These are phyloP conservation scores for Panaeolus papilionaceus DNA, from an alignment of 768 basidiomycete species.

Conservation along the genomic window DNA sequence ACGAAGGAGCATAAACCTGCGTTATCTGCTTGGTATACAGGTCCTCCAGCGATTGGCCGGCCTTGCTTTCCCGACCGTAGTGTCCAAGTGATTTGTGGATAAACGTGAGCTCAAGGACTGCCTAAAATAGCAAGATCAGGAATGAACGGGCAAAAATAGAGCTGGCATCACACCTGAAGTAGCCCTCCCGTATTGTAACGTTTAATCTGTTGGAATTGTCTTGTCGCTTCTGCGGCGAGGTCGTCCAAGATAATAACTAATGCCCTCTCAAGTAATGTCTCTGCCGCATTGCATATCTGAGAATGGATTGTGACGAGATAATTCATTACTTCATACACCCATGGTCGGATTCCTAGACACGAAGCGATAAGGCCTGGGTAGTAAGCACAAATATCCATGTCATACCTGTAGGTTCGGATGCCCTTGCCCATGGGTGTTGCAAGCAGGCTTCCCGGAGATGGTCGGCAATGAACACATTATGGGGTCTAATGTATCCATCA, in stretches of 20 bases:
- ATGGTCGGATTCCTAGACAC: slow-evolving; percentile 81
- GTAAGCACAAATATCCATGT: slow-evolving; percentile 16
- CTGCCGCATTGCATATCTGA: slow-evolving; percentile 81
- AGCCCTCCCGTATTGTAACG: slow-evolving; percentile 98
- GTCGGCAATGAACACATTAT: slow-evolving; percentile 61
- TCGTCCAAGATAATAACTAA: slow-evolving; percentile 81
- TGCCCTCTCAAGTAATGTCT: slow-evolving; percentile 77
- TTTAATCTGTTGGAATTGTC: slow-evolving; percentile 83
- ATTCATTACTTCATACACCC: slow-evolving; percentile 88
- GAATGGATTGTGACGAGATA: slow-evolving; percentile 91
- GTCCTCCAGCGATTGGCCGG: slow-evolving; percentile 84
- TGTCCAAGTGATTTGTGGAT: slow-evolving; percentile 94
- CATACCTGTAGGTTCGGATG: slow-evolving; percentile 86
- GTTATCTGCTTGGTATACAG: slow-evolving; percentile 90
- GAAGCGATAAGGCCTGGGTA: neutral
- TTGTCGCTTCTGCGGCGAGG: slow-evolving; percentile 79
- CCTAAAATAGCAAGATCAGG: slow-evolving; percentile 51
- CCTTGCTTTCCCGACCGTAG: slow-evolving; percentile 74
- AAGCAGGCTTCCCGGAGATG: slow-evolving; percentile 76
- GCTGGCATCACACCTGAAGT: slow-evolving; percentile 66
- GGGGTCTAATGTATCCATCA: slow-evolving; percentile 83
- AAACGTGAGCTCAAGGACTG: slow-evolving; percentile 97
- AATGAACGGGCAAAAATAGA: slow-evolving; percentile 2
- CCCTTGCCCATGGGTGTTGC: slow-evolving; percentile 91
- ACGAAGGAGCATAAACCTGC: slow-evolving; percentile 84